These are phyloP conservation scores for Metschnikowia borealis DNA, from an alignment of 805 yeast species.

Conservation along the genomic window DNA sequence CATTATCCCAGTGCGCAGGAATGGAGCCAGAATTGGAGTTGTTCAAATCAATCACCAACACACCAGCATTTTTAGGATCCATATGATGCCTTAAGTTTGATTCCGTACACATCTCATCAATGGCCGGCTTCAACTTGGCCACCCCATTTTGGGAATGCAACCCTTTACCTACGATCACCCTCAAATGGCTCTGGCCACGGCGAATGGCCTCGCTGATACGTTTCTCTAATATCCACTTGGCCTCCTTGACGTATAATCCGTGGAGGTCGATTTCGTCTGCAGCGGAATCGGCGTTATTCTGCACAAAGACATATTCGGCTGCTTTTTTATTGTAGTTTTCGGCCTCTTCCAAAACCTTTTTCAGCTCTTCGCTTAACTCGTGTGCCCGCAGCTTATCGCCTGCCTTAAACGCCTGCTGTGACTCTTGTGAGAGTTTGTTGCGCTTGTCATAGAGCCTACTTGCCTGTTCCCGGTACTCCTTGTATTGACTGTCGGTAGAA, in stretches of 20 bases:
- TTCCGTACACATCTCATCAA: conserved; percentile 70
- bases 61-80: conserved; percentile 76
- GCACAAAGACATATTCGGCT: conserved; percentile 83
- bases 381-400: conserved; percentile 78
- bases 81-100: conserved; percentile 56
- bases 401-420: conserved; percentile 69
- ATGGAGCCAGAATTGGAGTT: conserved; percentile 24
- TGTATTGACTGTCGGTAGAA: conserved; percentile 63
- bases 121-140: conserved; percentile 87
- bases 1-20: conserved; percentile 30
- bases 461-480: conserved; percentile 61
- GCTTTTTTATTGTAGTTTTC: conserved; percentile 74
- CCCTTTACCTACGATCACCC: conserved; percentile 93
- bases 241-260: conserved; percentile 88
- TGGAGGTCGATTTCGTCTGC: conserved; percentile 88
- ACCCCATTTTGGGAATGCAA: conserved; percentile 75
- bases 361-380: conserved; percentile 65
- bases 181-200: conserved; percentile 55
- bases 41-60: conserved; percentile 61
- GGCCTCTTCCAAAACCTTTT: conserved; percentile 54
- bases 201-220: conserved; percentile 66
- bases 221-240: conserved; percentile 68
- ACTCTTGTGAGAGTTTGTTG: conserved; percentile 53
- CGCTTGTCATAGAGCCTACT: conserved; percentile 59
- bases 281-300: conserved; percentile 83